Evolutionary conservation across 345 rosid genomes (phyloP).

Genomic region (Cochlearia excelsa): DNA sequence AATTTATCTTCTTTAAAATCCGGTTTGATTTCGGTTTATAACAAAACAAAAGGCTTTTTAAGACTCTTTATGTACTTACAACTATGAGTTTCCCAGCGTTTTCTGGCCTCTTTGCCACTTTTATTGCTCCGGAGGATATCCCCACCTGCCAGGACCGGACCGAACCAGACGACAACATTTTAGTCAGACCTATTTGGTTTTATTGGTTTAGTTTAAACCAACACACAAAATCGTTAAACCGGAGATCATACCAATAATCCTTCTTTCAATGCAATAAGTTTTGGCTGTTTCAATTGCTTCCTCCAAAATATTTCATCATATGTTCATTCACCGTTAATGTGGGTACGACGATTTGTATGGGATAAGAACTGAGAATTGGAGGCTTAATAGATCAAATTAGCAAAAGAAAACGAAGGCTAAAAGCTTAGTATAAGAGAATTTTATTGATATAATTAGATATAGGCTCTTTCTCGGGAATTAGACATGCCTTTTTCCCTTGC

Average conservation of each 20-base stretch:
- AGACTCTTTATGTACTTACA: slow-evolving; percentile 38
- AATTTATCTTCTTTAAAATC: no score
- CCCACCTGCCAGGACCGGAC: slow-evolving; percentile 43
- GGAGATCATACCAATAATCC: slow-evolving; percentile 48
- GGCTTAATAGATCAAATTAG: no score
- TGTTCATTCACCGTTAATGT: no score
- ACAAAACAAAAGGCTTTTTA: background rate
- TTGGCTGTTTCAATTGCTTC: slow-evolving; percentile 56
- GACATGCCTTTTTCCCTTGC: no score
- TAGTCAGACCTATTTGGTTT: background rate
- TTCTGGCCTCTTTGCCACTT: slow-evolving; percentile 58
- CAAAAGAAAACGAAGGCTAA: no score
- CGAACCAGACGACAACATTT: background rate
- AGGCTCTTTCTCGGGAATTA: no score
- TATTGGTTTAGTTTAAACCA: background rate
- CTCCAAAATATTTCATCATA: background rate
- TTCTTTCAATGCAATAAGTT: slow-evolving; percentile 52
- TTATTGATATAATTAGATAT: no score
- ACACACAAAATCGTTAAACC: background rate
- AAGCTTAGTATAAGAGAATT: no score
- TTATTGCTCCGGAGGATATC: slow-evolving; percentile 69
- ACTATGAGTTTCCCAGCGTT: slow-evolving; percentile 66
- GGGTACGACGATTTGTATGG: no score
- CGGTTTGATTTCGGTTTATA: no score
- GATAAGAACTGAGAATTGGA: no score